These are phyloP conservation scores for Themeda triandra DNA, from an alignment of 176 grass and related monocot genomes.

Conservation along the genomic window DNA sequence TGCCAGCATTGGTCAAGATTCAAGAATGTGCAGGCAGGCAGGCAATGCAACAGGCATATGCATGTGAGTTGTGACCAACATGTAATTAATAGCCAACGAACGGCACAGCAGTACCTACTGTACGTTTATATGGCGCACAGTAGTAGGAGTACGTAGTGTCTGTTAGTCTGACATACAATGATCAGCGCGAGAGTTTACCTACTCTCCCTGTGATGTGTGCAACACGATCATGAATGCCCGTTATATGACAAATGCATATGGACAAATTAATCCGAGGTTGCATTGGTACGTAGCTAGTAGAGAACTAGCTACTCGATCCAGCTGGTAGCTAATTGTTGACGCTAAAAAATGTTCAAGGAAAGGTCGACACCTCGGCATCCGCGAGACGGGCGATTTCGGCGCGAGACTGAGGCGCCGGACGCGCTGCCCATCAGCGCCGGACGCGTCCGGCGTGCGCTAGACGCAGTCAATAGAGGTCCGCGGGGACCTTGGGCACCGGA, in stretches of 20 bases:
- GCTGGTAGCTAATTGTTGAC: too few relatives aligned
- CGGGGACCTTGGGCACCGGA: too few relatives aligned
- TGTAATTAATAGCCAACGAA: conserved; percentile 12
- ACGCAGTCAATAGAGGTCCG: too few relatives aligned
- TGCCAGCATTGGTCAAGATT: background rate
- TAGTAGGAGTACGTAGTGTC: too few relatives aligned
- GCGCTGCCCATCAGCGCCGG: too few relatives aligned
- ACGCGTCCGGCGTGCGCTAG: too few relatives aligned
- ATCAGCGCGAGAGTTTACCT: background rate
- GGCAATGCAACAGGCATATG: background rate
- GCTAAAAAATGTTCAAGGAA: too few relatives aligned
- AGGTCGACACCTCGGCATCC: too few relatives aligned
- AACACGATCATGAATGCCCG: background rate
- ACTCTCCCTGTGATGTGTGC: background rate
- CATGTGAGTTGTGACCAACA: conserved; percentile 13
- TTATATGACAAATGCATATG: background rate
- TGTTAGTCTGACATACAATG: background rate
- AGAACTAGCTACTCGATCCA: too few relatives aligned
- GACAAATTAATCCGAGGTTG: background rate
- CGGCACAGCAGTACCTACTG: background rate
- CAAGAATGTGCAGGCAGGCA: background rate
- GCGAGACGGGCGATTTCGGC: too few relatives aligned
- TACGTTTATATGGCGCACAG: background rate
- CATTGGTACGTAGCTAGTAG: background rate
- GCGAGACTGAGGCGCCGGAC: too few relatives aligned